These are phyloP conservation scores for Saccharomycopsis guyanensis DNA, from an alignment of 805 yeast species.

Conservation along the genomic window DNA sequence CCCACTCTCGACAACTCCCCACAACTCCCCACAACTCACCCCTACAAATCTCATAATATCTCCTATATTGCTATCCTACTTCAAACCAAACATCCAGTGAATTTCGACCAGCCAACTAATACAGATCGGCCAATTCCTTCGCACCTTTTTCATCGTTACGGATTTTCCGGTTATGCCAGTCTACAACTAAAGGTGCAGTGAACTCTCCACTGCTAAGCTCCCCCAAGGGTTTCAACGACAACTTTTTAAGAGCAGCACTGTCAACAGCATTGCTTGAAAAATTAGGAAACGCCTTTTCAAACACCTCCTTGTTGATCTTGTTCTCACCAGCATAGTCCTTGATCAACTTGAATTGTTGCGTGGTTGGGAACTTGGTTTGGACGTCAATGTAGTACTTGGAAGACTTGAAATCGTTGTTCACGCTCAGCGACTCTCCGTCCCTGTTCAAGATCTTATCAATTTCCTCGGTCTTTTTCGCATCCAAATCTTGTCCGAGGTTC, in stretches of 20 bases:
- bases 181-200: slow-evolving; percentile 16
- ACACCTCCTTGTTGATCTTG: slow-evolving; percentile 4
- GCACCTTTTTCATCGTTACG: slow-evolving; percentile 7
- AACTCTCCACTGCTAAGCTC: slow-evolving; percentile 3
- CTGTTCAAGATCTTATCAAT: slow-evolving; percentile 16
- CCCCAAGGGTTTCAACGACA: slow-evolving; percentile 9
- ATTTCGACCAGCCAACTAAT: too few relatives aligned
- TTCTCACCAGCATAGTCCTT: slow-evolving; percentile 7
- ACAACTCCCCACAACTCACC: too few relatives aligned
- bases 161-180: slow-evolving; percentile 16
- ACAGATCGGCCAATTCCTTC: slow-evolving; percentile 6
- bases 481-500: neutral
- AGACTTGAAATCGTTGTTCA: slow-evolving; percentile 18
- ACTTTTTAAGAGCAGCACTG: slow-evolving; percentile 4
- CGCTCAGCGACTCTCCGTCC: slow-evolving; percentile 2
- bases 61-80: too few relatives aligned
- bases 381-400: slow-evolving; percentile 18
- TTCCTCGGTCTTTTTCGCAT: slow-evolving; percentile 8
- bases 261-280: neutral
- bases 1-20: too few relatives aligned
- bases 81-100: too few relatives aligned
- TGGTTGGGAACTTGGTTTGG: slow-evolving; percentile 18
- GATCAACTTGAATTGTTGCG: slow-evolving; percentile 16
- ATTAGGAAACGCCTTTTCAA: slow-evolving; percentile 11
- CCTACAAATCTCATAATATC: too few relatives aligned